Conservation (phyloP, 257 asterid species). For the Handroanthus guayacan region DNA sequence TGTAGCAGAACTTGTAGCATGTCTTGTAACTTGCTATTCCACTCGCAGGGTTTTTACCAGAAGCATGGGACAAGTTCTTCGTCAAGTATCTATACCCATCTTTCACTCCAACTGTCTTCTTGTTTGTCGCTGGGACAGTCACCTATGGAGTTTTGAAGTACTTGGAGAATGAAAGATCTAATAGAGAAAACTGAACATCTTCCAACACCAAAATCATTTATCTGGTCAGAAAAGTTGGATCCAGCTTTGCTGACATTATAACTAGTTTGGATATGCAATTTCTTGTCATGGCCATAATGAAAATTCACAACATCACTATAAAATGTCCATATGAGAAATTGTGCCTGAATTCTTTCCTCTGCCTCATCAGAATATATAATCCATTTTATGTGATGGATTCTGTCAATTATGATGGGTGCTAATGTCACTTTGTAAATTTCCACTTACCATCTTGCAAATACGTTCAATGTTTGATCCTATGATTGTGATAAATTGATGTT, state of each 20-base stretch:
- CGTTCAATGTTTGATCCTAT: not conserved
- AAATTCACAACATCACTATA: not conserved
- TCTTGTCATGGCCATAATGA: conserved; percentile 3
- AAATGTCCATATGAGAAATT: not conserved
- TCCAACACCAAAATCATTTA: not conserved
- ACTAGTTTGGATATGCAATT: not conserved
- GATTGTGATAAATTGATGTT: not conserved
- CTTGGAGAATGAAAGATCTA: conserved; percentile 69
- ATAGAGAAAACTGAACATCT: conserved; percentile 46
- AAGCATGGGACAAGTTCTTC: conserved; percentile 78
- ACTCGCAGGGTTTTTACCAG: conserved; percentile 88
- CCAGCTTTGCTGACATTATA: not conserved
- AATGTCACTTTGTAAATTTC: not conserved
- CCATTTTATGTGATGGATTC: not conserved
- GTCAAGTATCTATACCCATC: conserved; percentile 89
- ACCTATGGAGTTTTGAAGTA: conserved; percentile 81
- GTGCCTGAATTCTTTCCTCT: conserved; percentile 1
- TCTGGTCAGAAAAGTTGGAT: conserved; percentile 5
- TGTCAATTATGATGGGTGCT: not conserved
- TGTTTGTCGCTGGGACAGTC: conserved; percentile 89
- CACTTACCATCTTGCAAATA: not conserved
- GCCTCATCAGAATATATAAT: not conserved
- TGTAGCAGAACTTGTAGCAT: conserved; percentile 3
- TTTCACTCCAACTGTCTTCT: conserved; percentile 91
- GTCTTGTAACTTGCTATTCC: not conserved